A percentile compares a stretch with the other conserved stretches of the same genome.
These are phyloP conservation scores for Cercophora scortea DNA, from an alignment of 495 filamentous ascomycete genomes.

Conservation along the genomic window DNA sequence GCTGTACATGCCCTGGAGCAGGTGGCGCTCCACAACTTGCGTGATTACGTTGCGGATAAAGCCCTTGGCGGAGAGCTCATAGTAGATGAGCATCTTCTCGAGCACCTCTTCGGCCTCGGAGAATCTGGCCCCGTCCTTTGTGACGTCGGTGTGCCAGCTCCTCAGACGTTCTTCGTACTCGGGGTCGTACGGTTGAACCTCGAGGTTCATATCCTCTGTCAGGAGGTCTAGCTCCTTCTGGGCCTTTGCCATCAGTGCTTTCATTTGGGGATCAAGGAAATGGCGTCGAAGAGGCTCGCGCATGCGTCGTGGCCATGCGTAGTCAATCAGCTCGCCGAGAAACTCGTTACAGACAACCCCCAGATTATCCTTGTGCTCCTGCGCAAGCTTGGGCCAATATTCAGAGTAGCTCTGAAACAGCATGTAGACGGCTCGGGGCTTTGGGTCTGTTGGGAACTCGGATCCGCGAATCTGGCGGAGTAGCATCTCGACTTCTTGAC, in stretches of 20 bases:
- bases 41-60: slow-evolving; percentile 32
- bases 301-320: slow-evolving; percentile 34
- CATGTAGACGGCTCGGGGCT: slow-evolving; percentile 33
- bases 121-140: slow-evolving; percentile 19
- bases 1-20: slow-evolving; percentile 31
- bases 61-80: slow-evolving; percentile 30
- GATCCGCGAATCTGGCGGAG: slow-evolving; percentile 32
- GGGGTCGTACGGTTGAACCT: slow-evolving; percentile 34
- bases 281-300: slow-evolving; percentile 26
- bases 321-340: slow-evolving; percentile 31
- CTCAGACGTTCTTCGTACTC: slow-evolving; percentile 31
- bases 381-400: slow-evolving; percentile 31
- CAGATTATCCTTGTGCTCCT: slow-evolving; percentile 35
- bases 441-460: slow-evolving; percentile 33
- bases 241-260: slow-evolving; percentile 27
- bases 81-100: slow-evolving; percentile 38
- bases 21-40: slow-evolving; percentile 30
- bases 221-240: slow-evolving; percentile 29
- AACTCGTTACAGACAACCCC: slow-evolving; percentile 37
- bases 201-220: slow-evolving; percentile 27
- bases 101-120: slow-evolving; percentile 32
- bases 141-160: slow-evolving; percentile 19
- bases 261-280: slow-evolving; percentile 29
- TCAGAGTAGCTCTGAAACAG: slow-evolving; percentile 33
- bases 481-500: slow-evolving; percentile 26